Evolutionary conservation across 176 grass and related monocot genomes (phyloP).

Genomic region (Juncus effusus): DNA sequence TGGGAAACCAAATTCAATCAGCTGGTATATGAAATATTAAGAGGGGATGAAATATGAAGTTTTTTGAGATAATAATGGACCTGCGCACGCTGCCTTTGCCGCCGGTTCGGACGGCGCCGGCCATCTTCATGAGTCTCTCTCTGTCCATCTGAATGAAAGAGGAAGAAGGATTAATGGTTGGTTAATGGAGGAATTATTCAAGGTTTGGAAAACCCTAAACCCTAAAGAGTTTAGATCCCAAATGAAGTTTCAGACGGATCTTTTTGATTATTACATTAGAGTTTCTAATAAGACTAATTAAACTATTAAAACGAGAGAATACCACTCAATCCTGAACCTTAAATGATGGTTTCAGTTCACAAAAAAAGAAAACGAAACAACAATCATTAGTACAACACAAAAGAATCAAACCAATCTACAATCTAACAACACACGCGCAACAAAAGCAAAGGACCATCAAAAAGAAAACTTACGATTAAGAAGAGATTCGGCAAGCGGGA

Average conservation of each 20-base stretch:
- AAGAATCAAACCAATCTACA: background rate
- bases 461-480: constrained; percentile 13
- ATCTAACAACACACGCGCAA: background rate
- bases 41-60: too few species aligned
- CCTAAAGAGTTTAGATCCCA: constrained; percentile 11
- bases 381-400: background rate
- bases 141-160: constrained; percentile 54
- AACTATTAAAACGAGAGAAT: background rate
- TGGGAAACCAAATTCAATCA: constrained; percentile 6
- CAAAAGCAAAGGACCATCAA: background rate
- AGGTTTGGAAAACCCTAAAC: constrained; percentile 8
- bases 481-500: background rate
- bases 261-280: background rate
- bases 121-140: constrained; percentile 92
- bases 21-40: too few species aligned
- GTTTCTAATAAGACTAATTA: background rate
- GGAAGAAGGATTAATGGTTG: background rate
- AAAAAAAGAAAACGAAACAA: too few species aligned
- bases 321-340: background rate
- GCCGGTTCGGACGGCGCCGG: constrained; percentile 78
- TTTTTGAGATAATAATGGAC: constrained; percentile 11
- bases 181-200: background rate
- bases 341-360: background rate
- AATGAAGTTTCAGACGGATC: background rate
- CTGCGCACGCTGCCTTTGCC: constrained; percentile 82